Percentiles rank a stretch among this genome's conserved stretches.
Evolutionary conservation across 225 moss, liverwort and hornwort genomes (phyloP).

Genomic region (Sphagnum contortum): DNA sequence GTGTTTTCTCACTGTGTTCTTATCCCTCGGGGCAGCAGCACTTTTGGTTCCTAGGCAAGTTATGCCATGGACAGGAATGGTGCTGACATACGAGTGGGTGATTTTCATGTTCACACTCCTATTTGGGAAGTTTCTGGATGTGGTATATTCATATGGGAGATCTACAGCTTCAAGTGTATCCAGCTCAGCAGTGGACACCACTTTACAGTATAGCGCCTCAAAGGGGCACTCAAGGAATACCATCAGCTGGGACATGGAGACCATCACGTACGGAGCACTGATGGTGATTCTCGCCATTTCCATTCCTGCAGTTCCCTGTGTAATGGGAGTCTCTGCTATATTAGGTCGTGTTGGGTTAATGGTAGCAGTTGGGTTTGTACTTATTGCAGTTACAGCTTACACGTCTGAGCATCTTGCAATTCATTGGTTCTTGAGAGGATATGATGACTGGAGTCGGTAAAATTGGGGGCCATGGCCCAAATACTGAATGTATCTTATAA

Average conservation of each 20-base stretch:
- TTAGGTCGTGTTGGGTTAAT: slow-evolving; percentile 69
- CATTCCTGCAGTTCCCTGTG: slow-evolving; percentile 50
- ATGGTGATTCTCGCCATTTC: slow-evolving; percentile 43
- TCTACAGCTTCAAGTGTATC: slow-evolving; percentile 21
- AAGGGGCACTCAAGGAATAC: slow-evolving; percentile 58
- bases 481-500: too few species aligned
- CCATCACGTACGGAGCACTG: slow-evolving; percentile 35
- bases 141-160: slow-evolving; percentile 55
- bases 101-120: slow-evolving; percentile 72
- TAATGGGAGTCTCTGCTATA: slow-evolving; percentile 57
- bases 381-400: slow-evolving; percentile 64
- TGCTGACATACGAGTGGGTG: slow-evolving; percentile 88
- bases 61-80: slow-evolving; percentile 90
- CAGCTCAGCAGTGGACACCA: slow-evolving; percentile 33
- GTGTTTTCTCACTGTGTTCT: slow-evolving; percentile 31
- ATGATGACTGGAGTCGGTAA: slow-evolving; percentile 58
- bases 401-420: slow-evolving; percentile 81
- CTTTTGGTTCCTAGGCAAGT: slow-evolving; percentile 61
- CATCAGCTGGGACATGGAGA: slow-evolving; percentile 61
- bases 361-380: slow-evolving; percentile 53
- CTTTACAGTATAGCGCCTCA: slow-evolving; percentile 42
- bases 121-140: slow-evolving; percentile 83
- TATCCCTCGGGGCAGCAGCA: slow-evolving; percentile 28
- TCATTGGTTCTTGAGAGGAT: slow-evolving; percentile 74
- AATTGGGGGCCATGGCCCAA: not conserved